Conservation (phyloP, 768 basidiomycete species). For the Pleurotus giganteus region DNA sequence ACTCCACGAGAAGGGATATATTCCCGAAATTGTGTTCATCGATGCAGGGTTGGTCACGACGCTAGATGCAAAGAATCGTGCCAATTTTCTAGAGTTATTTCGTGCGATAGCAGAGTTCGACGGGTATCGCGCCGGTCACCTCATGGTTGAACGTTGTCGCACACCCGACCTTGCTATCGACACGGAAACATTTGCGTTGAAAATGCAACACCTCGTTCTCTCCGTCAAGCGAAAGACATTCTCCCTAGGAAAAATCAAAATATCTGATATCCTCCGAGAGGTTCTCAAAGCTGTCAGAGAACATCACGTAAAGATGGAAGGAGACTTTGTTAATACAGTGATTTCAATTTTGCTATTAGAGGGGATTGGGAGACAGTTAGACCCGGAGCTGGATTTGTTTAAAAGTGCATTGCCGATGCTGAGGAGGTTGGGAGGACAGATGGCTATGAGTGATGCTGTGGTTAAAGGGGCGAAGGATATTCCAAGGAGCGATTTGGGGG, state of each 20-base stretch:
- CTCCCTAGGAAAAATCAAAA: constrained; percentile 94
- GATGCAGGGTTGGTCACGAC: constrained; percentile 95
- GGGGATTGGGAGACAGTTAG: constrained; percentile 92
- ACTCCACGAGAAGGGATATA: constrained; percentile 70
- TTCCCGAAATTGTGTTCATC: constrained; percentile 94
- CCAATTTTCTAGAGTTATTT: constrained; percentile 96
- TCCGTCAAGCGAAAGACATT: constrained; percentile 96
- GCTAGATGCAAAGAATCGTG: constrained; percentile 76
- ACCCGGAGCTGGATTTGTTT: constrained; percentile 91
- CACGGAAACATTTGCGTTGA: constrained; percentile 92
- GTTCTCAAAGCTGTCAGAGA: constrained; percentile 82
- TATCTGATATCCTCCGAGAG: constrained; percentile 88
- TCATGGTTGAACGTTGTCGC: constrained; percentile 95
- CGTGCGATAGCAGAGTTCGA: constrained; percentile 95
- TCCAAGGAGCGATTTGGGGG: constrained; percentile 71
- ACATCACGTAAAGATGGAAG: constrained; percentile 98
- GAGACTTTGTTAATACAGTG: constrained; percentile 97
- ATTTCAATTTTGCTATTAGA: constrained; percentile 91
- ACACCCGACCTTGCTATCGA: constrained; percentile 89
- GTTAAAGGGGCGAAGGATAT: constrained; percentile 55
- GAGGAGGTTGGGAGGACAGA: constrained; percentile 86
- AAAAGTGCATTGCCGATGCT: constrained; percentile 94
- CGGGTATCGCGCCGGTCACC: constrained; percentile 90
- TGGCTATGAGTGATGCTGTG: constrained; percentile 68
- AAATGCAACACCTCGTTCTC: constrained; percentile 95